Conservation (phyloP, 352 stramenopile genomes). For the Thraustochytrium sp. region DNA sequence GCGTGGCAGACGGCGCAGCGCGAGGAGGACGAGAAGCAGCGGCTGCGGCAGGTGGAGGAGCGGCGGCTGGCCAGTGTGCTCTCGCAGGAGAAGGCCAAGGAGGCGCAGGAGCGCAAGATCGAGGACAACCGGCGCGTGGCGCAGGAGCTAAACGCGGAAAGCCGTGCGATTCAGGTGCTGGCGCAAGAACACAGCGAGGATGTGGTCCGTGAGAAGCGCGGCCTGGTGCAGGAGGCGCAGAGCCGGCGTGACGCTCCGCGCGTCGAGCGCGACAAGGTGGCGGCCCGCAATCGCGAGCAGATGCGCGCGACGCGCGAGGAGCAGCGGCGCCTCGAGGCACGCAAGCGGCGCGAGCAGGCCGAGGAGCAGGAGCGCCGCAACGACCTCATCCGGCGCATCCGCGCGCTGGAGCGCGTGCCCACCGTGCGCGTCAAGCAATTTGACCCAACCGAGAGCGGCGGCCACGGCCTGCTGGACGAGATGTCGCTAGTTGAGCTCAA, state of each 20-base stretch:
- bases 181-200: not conserved
- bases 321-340: constrained; percentile 6
- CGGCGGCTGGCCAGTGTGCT: not conserved
- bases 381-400: constrained; percentile 73
- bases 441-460: constrained; percentile 74
- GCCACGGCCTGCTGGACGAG: constrained; percentile 77
- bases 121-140: constrained; percentile 33
- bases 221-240: constrained; percentile 20
- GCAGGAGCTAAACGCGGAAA: not conserved
- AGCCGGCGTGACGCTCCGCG: not conserved
- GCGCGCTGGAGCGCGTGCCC: constrained; percentile 66
- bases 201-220: constrained; percentile 6
- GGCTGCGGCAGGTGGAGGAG: constrained; percentile 52
- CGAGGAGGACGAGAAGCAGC: constrained; percentile 65
- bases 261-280: constrained; percentile 9
- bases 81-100: constrained; percentile 7
- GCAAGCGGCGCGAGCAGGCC: not conserved
- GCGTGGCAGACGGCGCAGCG: constrained; percentile 77
- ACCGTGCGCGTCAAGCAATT: constrained; percentile 72
- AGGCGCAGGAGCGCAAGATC: not conserved
- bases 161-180: not conserved
- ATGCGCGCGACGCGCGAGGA: not conserved
- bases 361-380: constrained; percentile 59
- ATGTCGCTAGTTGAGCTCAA: constrained; percentile 79
- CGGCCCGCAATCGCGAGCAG: not conserved